Conservation (phyloP, 257 asterid species). For the Penstemon barbatus region DNA sequence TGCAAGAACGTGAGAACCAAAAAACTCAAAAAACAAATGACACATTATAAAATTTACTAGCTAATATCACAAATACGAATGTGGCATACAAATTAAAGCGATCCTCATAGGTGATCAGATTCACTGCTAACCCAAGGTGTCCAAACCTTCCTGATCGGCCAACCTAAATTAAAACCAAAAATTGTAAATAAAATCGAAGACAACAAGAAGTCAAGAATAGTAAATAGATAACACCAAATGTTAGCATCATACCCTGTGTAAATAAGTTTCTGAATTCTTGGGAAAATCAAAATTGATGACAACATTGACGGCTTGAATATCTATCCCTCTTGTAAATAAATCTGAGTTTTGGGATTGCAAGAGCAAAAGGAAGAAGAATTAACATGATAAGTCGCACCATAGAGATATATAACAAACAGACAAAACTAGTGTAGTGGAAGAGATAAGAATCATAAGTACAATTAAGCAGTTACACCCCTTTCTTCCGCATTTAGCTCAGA, state of each 20-base stretch:
- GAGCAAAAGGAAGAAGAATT: conserved; percentile 15
- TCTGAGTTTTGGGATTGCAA: conserved; percentile 40
- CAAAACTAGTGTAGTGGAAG: background rate
- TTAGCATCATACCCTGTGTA: conserved; percentile 62
- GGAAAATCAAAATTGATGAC: conserved; percentile 87
- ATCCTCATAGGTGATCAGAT: conserved; percentile 74
- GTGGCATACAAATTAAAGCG: conserved; percentile 68
- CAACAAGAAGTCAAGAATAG: background rate
- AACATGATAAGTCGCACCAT: background rate
- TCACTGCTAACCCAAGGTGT: conserved; percentile 81
- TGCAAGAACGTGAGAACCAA: conserved; percentile 5
- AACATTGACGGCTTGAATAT: conserved; percentile 83
- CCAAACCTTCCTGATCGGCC: conserved; percentile 88
- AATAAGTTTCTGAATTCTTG: conserved; percentile 74
- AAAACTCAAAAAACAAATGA: background rate
- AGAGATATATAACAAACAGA: background rate
- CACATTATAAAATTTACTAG: background rate
- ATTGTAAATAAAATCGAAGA: background rate
- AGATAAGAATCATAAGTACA: conserved; percentile 1
- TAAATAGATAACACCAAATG: background rate
- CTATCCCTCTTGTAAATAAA: conserved; percentile 80
- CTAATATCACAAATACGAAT: conserved; percentile 2
- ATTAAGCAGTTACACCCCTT: background rate
- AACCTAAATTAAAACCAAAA: conserved; percentile 43
- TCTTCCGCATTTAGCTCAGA: background rate